Conservation (phyloP, 345 rosid genomes). For the Heritiera fomes region DNA sequence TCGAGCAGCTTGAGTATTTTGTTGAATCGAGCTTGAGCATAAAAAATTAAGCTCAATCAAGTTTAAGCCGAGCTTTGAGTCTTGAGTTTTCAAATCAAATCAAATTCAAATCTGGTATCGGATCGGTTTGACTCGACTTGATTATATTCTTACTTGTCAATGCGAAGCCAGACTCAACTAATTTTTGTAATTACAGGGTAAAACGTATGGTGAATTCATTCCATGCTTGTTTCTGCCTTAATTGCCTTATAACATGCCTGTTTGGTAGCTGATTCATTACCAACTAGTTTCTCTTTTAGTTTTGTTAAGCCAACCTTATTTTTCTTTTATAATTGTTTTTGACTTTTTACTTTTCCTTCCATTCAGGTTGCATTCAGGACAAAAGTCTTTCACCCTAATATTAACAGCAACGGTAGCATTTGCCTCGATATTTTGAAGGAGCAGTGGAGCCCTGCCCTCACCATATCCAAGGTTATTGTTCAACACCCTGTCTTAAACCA, state of each 20-base stretch:
- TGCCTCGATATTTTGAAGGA: conserved; percentile 98
- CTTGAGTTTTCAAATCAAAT: too few relatives aligned
- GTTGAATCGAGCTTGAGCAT: too few relatives aligned
- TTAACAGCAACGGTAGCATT: conserved; percentile 95
- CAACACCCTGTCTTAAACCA: not conserved
- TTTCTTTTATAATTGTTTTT: too few relatives aligned
- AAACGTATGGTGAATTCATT: not conserved
- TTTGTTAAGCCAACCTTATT: not conserved
- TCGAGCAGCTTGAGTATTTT: too few relatives aligned
- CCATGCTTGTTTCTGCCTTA: not conserved
- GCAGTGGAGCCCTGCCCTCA: conserved; percentile 97
- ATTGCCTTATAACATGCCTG: conserved; percentile 1
- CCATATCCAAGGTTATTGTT: conserved; percentile 79
- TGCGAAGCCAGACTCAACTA: not conserved
- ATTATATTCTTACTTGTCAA: too few relatives aligned
- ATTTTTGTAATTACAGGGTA: not conserved
- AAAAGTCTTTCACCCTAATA: conserved; percentile 91
- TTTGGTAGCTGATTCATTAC: not conserved
- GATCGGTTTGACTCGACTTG: too few relatives aligned
- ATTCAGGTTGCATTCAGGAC: conserved; percentile 89
- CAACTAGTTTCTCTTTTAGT: not conserved
- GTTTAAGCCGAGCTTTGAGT: too few relatives aligned
- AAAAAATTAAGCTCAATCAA: too few relatives aligned
- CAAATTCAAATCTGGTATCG: too few relatives aligned
- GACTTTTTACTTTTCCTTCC: not conserved